Evolutionary conservation across 768 basidiomycete species (phyloP), one percentile per base, ranked within the genome.

Genomic region (Kwoniella dejecticola): DNA sequence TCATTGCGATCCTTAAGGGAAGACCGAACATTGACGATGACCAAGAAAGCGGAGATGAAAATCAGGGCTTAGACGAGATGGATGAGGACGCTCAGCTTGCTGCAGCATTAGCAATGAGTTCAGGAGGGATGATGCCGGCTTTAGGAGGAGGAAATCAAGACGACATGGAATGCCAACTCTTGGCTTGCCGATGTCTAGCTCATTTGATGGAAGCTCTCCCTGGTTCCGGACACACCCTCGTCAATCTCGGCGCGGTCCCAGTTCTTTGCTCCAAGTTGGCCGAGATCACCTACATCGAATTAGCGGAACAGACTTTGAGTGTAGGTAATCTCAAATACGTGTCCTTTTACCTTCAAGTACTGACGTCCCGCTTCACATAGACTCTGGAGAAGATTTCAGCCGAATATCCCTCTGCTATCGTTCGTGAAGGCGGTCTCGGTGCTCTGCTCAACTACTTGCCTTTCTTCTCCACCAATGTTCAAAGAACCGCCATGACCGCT

Each of bases 171-270:
- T 91, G 92, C 54, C 94, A 97, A 79, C 87, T 98, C 50, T 84
- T 98, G 47, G 96, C 96, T 27, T 97, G 94, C 79, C 84, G 96
- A 64, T 99, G 96, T 77, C 83, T 99, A 53, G 95, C 94, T 48
- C 98, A 99, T 78, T 83, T 99, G 57, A 94, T 98, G 91, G 96
- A 98, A 79, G 95, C 93, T n/a, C 83, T 98, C 21, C 96, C 96
- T 17, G 93, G 94, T 24, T 89, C 92, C 41, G 91, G 92, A n/a
- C 93, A 97, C 75, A 93, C 91, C 45, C 88, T 99, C 69, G 95
- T 98, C 38, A 91, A 96, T 77, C 90, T 95, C 72, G 95, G 95
- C n/a, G 96, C 95, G 17, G 94, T 99, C 60, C 93, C 93, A 17
- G 92, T 95, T 30, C 84, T 99, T 47, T 98, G 95, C 85, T 89